A percentile compares a stretch with the other conserved stretches of the same genome.
Conservation (phyloP, 176 grass and related monocot genomes). For the Melocanna baccifera region DNA sequence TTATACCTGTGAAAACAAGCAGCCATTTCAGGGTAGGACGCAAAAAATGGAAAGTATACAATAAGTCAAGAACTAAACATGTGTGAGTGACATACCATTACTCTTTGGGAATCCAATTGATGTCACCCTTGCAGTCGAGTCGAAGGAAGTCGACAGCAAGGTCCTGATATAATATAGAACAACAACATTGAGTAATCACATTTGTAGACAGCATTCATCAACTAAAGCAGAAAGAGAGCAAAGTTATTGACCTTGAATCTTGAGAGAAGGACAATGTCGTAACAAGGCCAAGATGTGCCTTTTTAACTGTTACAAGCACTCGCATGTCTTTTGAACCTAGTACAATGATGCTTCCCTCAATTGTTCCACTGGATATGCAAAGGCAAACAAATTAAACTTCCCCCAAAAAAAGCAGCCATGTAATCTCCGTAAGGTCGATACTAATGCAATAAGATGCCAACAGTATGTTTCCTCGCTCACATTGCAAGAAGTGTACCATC, state of each 20-base stretch:
- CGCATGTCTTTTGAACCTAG: slow-evolving; percentile 56
- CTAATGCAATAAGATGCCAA: background rate
- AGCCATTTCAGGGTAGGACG: slow-evolving; percentile 7
- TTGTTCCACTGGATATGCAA: slow-evolving; percentile 62
- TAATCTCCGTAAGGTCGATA: slow-evolving; percentile 7
- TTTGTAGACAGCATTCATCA: background rate
- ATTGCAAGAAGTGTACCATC: slow-evolving; percentile 66
- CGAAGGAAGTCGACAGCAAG: slow-evolving; percentile 82
- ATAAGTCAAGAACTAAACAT: slow-evolving; percentile 7
- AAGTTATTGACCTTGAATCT: slow-evolving; percentile 66
- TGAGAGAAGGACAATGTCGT: slow-evolving; percentile 68
- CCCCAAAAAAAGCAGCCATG: background rate
- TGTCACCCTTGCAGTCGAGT: slow-evolving; percentile 85
- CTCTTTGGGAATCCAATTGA: slow-evolving; percentile 47
- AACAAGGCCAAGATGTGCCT: slow-evolving; percentile 85
- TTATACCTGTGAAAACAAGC: slow-evolving; percentile 60
- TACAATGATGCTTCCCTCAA: slow-evolving; percentile 68
- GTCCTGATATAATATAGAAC: slow-evolving; percentile 41
- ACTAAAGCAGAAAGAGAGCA: slow-evolving; percentile 18
- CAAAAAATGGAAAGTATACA: slow-evolving; percentile 6
- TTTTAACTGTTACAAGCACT: slow-evolving; percentile 65
- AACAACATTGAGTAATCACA: slow-evolving; percentile 2
- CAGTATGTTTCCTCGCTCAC: slow-evolving; percentile 45
- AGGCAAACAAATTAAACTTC: slow-evolving; percentile 11
- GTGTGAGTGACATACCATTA: slow-evolving; percentile 35